Percentiles rank a stretch among this genome's conserved stretches.
phyloP scores from a whole-genome alignment of 75 land plant species.

The Chamaecyparis obtusa region DNA sequence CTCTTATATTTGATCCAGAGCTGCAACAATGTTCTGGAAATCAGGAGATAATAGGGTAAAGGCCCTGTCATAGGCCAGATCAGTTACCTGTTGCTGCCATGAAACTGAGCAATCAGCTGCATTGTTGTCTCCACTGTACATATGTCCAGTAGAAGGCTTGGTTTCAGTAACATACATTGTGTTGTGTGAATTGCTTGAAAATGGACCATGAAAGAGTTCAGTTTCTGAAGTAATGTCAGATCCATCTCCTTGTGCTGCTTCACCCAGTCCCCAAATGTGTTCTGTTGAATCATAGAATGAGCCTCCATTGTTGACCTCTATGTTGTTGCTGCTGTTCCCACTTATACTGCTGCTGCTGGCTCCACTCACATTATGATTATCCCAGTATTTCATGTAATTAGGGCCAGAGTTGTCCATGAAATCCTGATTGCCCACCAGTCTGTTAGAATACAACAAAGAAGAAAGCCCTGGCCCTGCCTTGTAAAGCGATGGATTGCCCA shows the following conservation, averaged over 20 bases:
- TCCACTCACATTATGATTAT: constrained; percentile 3
- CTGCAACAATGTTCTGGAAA: constrained; percentile 8
- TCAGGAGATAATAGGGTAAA: background rate
- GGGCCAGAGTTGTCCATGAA: constrained; percentile 1
- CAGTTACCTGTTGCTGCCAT: constrained; percentile 4
- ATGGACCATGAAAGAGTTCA: background rate
- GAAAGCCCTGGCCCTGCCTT: background rate
- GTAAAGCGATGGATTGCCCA: constrained; percentile 10
- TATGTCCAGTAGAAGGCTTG: background rate
- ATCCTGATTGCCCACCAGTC: background rate
- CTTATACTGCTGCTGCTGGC: constrained; percentile 3
- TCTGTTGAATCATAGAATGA: background rate
- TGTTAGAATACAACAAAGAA: background rate
- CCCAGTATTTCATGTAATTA: constrained; percentile 2
- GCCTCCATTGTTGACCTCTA: constrained; percentile 13
- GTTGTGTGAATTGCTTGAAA: background rate
- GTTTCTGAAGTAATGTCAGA: constrained; percentile 7
- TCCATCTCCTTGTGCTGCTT: background rate
- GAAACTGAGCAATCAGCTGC: background rate
- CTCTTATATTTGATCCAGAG: constrained; percentile 5
- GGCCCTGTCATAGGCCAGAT: background rate
- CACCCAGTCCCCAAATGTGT: constrained; percentile 1
- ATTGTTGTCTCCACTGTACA: background rate
- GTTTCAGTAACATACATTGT: background rate
- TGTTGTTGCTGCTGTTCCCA: background rate